Base-by-base conservation (phyloP, 208 protist species). In the Herpetomonas samuelpessoai region DNA sequence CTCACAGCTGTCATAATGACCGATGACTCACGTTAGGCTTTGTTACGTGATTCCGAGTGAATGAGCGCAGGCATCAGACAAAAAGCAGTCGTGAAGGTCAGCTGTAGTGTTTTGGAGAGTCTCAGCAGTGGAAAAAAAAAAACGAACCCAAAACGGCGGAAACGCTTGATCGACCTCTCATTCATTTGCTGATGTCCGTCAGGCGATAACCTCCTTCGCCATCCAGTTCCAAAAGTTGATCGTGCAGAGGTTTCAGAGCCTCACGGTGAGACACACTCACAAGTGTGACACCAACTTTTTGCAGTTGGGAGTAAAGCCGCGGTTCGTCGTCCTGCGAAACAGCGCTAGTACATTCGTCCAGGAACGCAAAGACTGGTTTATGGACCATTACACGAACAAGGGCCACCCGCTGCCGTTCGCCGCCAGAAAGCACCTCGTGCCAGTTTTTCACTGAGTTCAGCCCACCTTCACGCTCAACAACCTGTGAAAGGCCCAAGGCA, bases 311-410 rank as follows among this genome's bases (percentile, higher is more conserved):
- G 65, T 95, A 96, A 12, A 97, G 69, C 24, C 52, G 60, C 6
- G 67, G 70, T 66, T 96, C 91, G 41, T 91, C 78, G 47, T 91
- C 85, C 44, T 92, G 82, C 1, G 91, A 93, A 16, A 97, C 67
- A 29, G 88, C 89, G 58, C 83, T 93, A 4, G 93, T 97, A 72
- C 87, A 95, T 54, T 97, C 93, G 62, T 97, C 93, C 12, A 97
- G 72, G 51, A 96, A 77, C 1, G 80, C 89, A 67, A 96, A 97
- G 12, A 64, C 52, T 0, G 93, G 87, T 3, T 65, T 63, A 55
- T 96, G 90, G 27, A 80, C 66, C n/a, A 95, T 46, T 4, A 95
- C 76, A 3, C 91, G 80, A 26, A 92, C 78, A 18, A 97, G 54
- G 14, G 81, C 86, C 28, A 97, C 66, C 16, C 93, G 81, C 71